Conservation (phyloP, 768 basidiomycete species). For the Pulveroboletus ravenelii region DNA sequence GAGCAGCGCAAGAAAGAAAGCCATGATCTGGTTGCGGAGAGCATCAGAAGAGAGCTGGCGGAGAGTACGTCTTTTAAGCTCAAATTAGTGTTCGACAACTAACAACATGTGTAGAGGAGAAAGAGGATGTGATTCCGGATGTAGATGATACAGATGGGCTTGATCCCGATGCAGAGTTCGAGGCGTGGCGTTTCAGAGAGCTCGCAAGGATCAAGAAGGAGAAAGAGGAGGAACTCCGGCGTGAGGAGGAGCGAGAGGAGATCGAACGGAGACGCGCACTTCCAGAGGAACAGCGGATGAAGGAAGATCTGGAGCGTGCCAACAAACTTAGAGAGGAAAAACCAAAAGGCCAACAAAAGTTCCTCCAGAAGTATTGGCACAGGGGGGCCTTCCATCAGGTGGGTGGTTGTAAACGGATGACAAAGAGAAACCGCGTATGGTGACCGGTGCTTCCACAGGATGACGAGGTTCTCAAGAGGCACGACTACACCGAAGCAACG, state of each 20-base stretch:
- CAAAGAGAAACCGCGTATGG: slow-evolving; percentile 2
- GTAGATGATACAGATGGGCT: slow-evolving; percentile 94
- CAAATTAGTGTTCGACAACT: neutral
- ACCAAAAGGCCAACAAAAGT: slow-evolving; percentile 86
- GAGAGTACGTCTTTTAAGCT: slow-evolving; percentile 60
- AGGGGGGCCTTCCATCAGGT: slow-evolving; percentile 99
- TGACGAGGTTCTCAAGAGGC: slow-evolving; percentile 75
- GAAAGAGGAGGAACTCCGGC: slow-evolving; percentile 78
- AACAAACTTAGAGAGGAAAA: slow-evolving; percentile 80
- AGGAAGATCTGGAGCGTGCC: slow-evolving; percentile 87
- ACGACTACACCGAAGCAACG: slow-evolving; percentile 87
- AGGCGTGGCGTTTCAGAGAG: slow-evolving; percentile 93
- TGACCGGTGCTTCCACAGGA: slow-evolving; percentile 50
- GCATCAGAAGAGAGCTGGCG: slow-evolving; percentile 83
- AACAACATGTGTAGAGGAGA: slow-evolving; percentile 63
- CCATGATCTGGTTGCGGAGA: slow-evolving; percentile 91
- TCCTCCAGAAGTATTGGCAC: slow-evolving; percentile 98
- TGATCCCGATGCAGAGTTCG: slow-evolving; percentile 87
- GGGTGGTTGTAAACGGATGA: slow-evolving; percentile 15
- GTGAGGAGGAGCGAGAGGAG: slow-evolving; percentile 86
- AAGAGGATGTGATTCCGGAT: slow-evolving; percentile 76
- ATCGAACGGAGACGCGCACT: slow-evolving; percentile 86
- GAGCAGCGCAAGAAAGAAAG: slow-evolving; percentile 85
- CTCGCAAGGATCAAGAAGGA: slow-evolving; percentile 91
- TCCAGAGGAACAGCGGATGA: slow-evolving; percentile 88